phyloP scores from a whole-genome alignment of 2,329 filamentous ascomycete genomes.

The Sporothrix brasiliensis region DNA sequence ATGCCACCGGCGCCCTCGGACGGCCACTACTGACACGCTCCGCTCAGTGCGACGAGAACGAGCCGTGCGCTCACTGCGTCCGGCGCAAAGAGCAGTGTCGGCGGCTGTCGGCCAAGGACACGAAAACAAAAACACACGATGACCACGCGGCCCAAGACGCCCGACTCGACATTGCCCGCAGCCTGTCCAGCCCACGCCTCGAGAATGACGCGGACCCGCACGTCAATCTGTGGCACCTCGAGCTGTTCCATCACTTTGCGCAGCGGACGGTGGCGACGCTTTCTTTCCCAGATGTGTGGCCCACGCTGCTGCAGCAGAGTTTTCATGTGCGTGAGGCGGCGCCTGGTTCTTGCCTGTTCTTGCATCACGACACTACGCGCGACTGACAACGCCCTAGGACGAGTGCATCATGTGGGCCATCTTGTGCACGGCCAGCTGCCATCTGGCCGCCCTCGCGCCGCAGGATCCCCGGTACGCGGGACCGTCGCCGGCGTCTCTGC shows the following conservation, averaged over 20 bases:
- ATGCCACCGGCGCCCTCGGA: neutral
- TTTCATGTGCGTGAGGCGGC: conserved; percentile 10
- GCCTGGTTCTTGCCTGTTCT: neutral
- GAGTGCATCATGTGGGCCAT: conserved; percentile 22
- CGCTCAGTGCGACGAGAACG: conserved; percentile 6
- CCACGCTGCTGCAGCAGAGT: conserved; percentile 21
- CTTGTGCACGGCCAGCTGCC: conserved; percentile 18
- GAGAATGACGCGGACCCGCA: conserved; percentile 23
- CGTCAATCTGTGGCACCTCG: conserved; percentile 14
- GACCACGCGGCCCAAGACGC: too few species aligned
- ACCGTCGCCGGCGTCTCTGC: neutral
- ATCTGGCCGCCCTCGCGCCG: neutral
- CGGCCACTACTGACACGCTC: neutral
- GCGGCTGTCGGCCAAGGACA: neutral
- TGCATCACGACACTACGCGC: neutral
- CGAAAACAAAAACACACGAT: neutral
- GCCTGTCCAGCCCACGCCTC: conserved; percentile 16
- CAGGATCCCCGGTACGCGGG: conserved; percentile 6
- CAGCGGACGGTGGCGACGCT: conserved; percentile 10
- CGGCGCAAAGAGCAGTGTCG: neutral
- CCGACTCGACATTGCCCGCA: neutral
- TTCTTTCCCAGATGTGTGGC: conserved; percentile 12
- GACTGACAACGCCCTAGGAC: neutral
- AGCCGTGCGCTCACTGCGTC: neutral
- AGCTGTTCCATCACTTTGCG: conserved; percentile 24